phyloP scores from a whole-genome alignment of 129 eudicot species.

The Rutidosis leptorrhynchoides region DNA sequence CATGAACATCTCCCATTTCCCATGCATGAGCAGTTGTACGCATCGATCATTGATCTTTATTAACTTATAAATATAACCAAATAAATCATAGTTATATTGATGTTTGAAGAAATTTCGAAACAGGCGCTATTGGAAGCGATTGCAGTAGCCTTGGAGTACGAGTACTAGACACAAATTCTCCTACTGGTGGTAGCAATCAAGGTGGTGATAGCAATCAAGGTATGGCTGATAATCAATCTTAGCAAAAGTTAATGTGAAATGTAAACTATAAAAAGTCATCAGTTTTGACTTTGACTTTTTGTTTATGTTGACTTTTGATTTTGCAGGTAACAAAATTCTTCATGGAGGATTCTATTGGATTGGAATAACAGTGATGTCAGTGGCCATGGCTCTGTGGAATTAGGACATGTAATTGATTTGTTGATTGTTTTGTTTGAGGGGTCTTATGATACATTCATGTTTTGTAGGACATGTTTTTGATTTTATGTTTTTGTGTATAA shows the following conservation, averaged over 20 bases:
- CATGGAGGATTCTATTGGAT: constrained; percentile 50
- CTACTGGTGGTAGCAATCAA: constrained; percentile 30
- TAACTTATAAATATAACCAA: background rate
- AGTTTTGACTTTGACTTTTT: constrained; percentile 2
- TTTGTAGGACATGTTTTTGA: constrained; percentile 9
- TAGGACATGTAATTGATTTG: constrained; percentile 34
- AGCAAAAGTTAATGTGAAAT: background rate
- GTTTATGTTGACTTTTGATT: constrained; percentile 12
- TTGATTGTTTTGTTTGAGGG: constrained; percentile 8
- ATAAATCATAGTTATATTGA: background rate
- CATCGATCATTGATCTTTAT: background rate
- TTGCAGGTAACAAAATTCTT: constrained; percentile 38
- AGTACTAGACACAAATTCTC: constrained; percentile 30
- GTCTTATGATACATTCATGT: background rate
- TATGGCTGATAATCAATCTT: constrained; percentile 1
- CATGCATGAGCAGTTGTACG: constrained; percentile 81
- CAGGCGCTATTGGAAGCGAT: constrained; percentile 72
- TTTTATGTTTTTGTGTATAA: constrained; percentile 1
- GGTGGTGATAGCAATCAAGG: constrained; percentile 26
- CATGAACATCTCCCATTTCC: constrained; percentile 61
- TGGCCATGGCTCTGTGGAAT: constrained; percentile 30
- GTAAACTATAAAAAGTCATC: background rate
- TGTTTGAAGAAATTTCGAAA: background rate
- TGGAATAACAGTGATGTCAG: constrained; percentile 33
- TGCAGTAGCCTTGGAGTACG: constrained; percentile 61